Base-by-base conservation (phyloP, 495 filamentous ascomycete genomes). In the Hyphodiscus hymeniophilus region DNA sequence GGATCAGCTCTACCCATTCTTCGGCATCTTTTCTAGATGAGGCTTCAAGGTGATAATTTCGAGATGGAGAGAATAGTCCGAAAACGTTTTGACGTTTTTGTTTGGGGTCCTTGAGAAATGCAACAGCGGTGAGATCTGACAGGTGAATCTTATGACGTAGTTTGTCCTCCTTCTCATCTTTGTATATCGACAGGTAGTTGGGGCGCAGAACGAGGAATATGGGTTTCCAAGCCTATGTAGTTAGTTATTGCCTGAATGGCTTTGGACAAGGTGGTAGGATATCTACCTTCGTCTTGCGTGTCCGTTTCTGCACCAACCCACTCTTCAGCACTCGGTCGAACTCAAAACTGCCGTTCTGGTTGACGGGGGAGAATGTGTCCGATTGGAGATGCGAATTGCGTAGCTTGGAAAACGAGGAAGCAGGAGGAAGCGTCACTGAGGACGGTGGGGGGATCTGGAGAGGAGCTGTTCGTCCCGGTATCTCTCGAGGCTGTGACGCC, bases 121-220 rank as follows among this genome's bases (percentile, higher is more conserved):
- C 85, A 26, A 95, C 86, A 3, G 91, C 91, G 3, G 90, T 95
- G 47, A 97, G 74, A 49, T 98, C 92, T 28, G 87, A 85, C 36
- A 96, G 77, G 58, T 78, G 80, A 51, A 98, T 79, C 56, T 94
- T 89, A 56, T 88, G 84, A 20, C 87, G 81, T 7, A 98, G 77
- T 60, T 91, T 88, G 55, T 84, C 85, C 60, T 94, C 89, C 57
- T 87, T 83, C 45, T 89, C 79, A 55, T 89, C 83, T 60, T 92
- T 91, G 79, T 98, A 98, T 51, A 94, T 88, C 30, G 88, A 96
- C 18, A 97, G 76, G n/a, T 87, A 74, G 59, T 94, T 94, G 1
- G 91, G 89, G 39, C 92, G 84, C 24, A 98, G 80, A 33, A 97
- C 91, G 22, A 98, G 74, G 64, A 87, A 90, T 44, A 88, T 81